Conservation (phyloP, 176 grass and related monocot genomes). For the Eragrostis curvula region DNA sequence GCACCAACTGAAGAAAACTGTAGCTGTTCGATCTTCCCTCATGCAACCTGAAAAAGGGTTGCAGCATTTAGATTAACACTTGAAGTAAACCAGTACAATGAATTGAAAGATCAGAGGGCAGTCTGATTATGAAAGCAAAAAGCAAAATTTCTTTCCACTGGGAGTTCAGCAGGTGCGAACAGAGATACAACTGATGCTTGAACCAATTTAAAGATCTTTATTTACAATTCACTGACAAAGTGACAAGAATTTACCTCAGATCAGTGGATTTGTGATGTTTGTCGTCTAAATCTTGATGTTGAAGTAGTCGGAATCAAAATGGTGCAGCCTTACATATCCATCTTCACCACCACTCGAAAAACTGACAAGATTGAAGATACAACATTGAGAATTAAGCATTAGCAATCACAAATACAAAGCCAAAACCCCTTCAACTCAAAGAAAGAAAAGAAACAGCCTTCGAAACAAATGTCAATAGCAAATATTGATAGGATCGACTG, state of each 20-base stretch:
- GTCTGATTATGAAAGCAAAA: not conserved
- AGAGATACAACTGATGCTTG: not conserved
- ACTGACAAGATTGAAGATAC: slow-evolving; percentile 36
- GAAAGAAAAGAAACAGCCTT: not conserved
- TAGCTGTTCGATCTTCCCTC: not conserved
- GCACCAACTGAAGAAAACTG: not conserved
- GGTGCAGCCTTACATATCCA: slow-evolving; percentile 93
- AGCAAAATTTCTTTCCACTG: too few species aligned
- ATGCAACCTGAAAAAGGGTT: slow-evolving; percentile 5
- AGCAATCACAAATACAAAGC: not conserved
- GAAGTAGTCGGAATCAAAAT: slow-evolving; percentile 89
- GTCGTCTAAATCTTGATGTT: slow-evolving; percentile 64
- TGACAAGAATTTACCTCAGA: not conserved
- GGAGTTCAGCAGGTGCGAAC: too few species aligned
- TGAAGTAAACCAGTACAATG: not conserved
- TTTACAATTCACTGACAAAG: too few species aligned
- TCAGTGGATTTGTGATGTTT: not conserved
- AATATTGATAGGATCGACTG: not conserved
- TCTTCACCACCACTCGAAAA: slow-evolving; percentile 93
- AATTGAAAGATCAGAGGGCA: not conserved
- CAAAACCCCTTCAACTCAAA: not conserved
- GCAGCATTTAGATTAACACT: not conserved
- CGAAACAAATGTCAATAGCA: not conserved
- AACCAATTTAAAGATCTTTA: not conserved
- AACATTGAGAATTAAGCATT: not conserved